phyloP scores from a whole-genome alignment of 441 rosid genomes.

The Erodium trifolium region DNA sequence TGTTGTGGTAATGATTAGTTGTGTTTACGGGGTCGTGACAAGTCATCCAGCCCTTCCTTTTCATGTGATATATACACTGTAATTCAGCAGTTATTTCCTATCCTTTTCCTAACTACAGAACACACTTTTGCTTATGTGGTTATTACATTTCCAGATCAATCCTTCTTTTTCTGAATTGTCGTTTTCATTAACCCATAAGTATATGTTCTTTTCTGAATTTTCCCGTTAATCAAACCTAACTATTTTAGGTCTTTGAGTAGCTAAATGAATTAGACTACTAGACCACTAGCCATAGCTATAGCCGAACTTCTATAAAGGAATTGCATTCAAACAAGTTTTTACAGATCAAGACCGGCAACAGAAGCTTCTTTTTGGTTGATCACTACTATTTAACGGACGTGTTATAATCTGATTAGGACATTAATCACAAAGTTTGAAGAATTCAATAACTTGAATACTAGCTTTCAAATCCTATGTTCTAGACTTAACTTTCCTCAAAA shows the following conservation, averaged over 20 bases:
- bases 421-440: background rate
- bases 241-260: background rate
- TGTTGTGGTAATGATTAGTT: background rate
- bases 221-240: background rate
- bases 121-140: background rate
- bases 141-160: conserved; percentile 2
- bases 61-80: background rate
- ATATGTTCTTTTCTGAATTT: background rate
- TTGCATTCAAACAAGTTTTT: conserved; percentile 9
- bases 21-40: background rate
- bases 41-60: background rate
- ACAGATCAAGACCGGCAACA: conserved; percentile 2
- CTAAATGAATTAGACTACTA: background rate
- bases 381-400: background rate
- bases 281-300: conserved; percentile 2
- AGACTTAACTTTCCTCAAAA: conserved; percentile 1
- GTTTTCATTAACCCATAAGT: background rate
- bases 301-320: background rate
- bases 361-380: no score
- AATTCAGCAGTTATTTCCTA: background rate
- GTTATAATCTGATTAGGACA: background rate
- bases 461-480: background rate
- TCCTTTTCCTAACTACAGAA: background rate
- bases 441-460: background rate
- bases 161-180: background rate